Conservation (phyloP, 345 rosid species). For the Punica granatum region DNA sequence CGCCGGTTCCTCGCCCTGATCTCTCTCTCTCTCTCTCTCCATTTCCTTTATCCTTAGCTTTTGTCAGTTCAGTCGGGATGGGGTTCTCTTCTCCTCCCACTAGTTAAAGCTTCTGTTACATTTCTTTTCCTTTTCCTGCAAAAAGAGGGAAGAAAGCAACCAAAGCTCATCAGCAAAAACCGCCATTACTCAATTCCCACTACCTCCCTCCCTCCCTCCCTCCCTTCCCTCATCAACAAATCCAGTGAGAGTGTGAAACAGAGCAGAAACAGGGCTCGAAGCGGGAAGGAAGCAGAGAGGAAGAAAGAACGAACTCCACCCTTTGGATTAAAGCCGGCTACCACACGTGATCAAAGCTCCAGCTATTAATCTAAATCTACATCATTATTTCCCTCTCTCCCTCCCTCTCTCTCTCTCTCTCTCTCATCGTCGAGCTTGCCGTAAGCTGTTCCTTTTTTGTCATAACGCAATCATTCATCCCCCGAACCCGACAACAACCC, state of each 20-base stretch:
- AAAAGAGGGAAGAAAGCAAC: not conserved
- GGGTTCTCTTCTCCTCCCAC: not conserved
- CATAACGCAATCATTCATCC: conserved; percentile 26
- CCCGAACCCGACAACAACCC: conserved; percentile 24
- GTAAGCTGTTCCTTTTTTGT: conserved; percentile 6
- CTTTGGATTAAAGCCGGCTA: no score
- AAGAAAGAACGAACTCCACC: no score
- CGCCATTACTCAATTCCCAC: not conserved
- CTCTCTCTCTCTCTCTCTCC: not conserved
- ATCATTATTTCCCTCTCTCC: not conserved
- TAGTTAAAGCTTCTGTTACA: not conserved
- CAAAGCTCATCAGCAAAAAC: not conserved
- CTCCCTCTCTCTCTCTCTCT: not conserved
- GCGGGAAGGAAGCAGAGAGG: no score
- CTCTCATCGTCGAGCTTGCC: not conserved
- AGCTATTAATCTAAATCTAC: not conserved
- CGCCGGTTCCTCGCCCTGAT: no score
- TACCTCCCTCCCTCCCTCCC: not conserved
- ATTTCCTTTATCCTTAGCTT: not conserved
- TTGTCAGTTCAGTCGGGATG: no score
- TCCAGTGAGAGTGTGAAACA: not conserved
- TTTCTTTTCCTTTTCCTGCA: not conserved
- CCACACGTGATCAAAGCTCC: not conserved
- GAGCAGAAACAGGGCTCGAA: not conserved
- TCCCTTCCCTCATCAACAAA: not conserved